Base-by-base conservation (phyloP, 2,329 filamentous ascomycete species). In the Apiospora kogelbergensis region DNA sequence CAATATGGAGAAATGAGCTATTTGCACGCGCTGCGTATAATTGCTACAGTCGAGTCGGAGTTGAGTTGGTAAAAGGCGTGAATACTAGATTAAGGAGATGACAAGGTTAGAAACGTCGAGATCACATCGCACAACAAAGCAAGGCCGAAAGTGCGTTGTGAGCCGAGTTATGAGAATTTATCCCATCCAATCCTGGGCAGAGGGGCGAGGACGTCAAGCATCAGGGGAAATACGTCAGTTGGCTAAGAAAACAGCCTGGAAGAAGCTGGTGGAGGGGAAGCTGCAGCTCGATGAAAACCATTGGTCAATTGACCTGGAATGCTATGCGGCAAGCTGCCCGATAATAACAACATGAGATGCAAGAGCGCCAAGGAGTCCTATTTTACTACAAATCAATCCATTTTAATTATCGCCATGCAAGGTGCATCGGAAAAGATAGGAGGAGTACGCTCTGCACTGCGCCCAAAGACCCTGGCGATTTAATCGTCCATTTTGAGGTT, bases 301-400 rank as follows among this genome's bases (percentile, higher is more conserved):
- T 71, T 71, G 68, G 69, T n/a, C 66, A 69, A 74, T 71, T 71
- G 73, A 72, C 72, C 71, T 73, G 71, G 48, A 66, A 63, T 60
- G 65, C 65, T 65, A 41, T 37, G 26, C 53, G n/a, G 53, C 53
- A 60, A 60, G 53, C 53, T 37, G 26, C 53, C n/a, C 53, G 37
- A 22, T 17, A 60, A 60, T 37, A n/a, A 60, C 53, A 37, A n/a
- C 30, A 60, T n/a, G 26, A 37, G 30, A 37, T 37, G 53, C 53
- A 37, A 33, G 17, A 37, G 30, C 20, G 53, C 53, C 53, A 60
- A 60, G 53, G 30, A n/a, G 53, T n/a, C 5, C 3, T 33, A 57
- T 57, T 57, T 57, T 4, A 33, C 48, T n/a, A 30, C 53, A 9
- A 37, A 60, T 13, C 30, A 37, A 37, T 60, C 53, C 53, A 22